Conservation (phyloP, 805 yeast species). For the Nakazawaea molendinolei region DNA sequence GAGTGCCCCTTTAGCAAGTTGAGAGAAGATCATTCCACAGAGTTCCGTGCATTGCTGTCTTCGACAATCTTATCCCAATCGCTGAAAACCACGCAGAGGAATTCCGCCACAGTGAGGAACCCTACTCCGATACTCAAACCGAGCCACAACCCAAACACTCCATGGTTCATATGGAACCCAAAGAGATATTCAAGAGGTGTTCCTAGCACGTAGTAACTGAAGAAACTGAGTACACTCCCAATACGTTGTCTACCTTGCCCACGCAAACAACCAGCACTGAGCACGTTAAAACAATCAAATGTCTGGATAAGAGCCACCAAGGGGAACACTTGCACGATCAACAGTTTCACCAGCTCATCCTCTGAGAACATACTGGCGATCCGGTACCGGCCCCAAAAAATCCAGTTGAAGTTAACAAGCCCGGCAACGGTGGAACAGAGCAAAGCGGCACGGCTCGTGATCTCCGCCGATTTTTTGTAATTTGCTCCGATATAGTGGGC, state of each 20-base stretch:
- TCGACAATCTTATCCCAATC: constrained; percentile 49
- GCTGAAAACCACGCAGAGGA: constrained; percentile 33
- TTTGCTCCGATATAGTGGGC: constrained; percentile 49
- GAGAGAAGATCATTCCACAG: constrained; percentile 11
- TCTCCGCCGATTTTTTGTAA: constrained; percentile 24
- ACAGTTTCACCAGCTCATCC: constrained; percentile 29
- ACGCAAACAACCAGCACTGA: constrained; percentile 40
- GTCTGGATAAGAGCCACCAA: constrained; percentile 47
- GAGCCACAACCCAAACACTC: constrained; percentile 42
- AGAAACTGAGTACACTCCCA: constrained; percentile 40
- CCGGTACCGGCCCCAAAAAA: constrained; percentile 28
- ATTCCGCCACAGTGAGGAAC: constrained; percentile 32
- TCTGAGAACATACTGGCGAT: constrained; percentile 36
- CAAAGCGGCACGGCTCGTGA: constrained; percentile 32
- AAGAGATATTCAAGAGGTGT: constrained; percentile 39
- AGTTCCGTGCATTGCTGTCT: constrained; percentile 23
- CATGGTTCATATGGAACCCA: constrained; percentile 33
- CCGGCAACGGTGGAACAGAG: constrained; percentile 26
- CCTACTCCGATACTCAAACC: constrained; percentile 38
- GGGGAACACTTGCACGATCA: constrained; percentile 33
- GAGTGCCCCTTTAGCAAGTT: neutral
- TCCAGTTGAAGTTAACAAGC: constrained; percentile 29
- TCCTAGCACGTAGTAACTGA: constrained; percentile 42
- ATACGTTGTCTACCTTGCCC: constrained; percentile 51
- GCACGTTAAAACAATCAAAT: constrained; percentile 39